Conservation (phyloP, 352 stramenopile species). For the Aphanomyces cochlioides region DNA sequence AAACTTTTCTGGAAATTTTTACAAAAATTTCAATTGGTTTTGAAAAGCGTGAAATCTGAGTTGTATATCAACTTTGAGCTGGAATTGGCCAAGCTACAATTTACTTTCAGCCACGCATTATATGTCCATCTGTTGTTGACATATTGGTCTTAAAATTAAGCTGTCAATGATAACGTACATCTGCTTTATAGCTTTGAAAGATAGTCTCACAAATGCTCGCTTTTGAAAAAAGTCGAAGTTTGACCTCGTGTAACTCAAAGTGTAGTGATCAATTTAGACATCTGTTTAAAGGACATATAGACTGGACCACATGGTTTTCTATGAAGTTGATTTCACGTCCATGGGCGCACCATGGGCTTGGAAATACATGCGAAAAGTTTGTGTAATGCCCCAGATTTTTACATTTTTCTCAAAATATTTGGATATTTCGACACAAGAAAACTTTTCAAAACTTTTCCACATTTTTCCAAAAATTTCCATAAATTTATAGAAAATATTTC, state of each 20-base stretch:
- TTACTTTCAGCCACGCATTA: neutral
- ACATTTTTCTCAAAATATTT: constrained; percentile 3
- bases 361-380: neutral
- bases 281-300: neutral
- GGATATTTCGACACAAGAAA: neutral
- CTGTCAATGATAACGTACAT: neutral
- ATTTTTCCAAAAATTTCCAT: neutral
- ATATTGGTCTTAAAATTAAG: neutral
- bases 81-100: neutral
- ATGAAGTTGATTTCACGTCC: neutral
- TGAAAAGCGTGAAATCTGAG: neutral
- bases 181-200: neutral
- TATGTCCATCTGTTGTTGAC: neutral
- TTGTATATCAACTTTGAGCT: neutral
- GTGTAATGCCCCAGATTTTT: neutral
- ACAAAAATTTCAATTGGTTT: neutral
- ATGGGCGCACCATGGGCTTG: neutral
- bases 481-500: neutral
- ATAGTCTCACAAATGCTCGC: neutral
- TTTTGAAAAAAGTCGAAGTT: neutral
- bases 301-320: neutral
- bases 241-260: neutral
- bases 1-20: neutral
- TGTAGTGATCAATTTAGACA: neutral
- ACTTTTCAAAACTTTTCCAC: constrained; percentile 1